Evolutionary conservation across 78 protist genomes (phyloP).

Genomic region (Dictyostelium discoideum): DNA sequence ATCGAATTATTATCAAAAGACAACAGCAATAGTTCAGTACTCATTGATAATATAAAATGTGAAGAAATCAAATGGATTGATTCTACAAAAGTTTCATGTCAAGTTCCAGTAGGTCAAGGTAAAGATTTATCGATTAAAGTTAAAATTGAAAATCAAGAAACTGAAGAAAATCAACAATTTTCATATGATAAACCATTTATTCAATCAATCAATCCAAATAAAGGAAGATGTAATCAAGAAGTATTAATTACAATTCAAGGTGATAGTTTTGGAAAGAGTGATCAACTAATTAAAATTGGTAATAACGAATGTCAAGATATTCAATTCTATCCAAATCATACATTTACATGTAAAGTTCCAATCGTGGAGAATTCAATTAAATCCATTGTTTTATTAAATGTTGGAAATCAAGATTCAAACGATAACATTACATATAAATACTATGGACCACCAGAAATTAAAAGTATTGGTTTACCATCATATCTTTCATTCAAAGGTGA

Average conservation of each 20-base stretch:
- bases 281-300: constrained; percentile 27
- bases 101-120: constrained; percentile 32
- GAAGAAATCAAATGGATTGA: not conserved
- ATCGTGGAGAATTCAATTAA: not conserved
- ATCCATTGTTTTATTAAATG: not conserved
- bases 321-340: not conserved
- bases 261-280: constrained; percentile 12
- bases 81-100: not conserved
- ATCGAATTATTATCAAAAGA: not conserved
- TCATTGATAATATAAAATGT: not conserved
- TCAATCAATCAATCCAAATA: not conserved
- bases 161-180: not conserved
- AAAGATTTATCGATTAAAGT: constrained; percentile 16
- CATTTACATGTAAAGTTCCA: not conserved
- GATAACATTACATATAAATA: not conserved
- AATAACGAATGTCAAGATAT: constrained; percentile 15
- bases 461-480: not conserved
- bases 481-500: constrained; percentile 9
- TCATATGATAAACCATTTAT: constrained; percentile 27
- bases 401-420: not conserved
- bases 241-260: not conserved
- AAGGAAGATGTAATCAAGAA: not conserved
- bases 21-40: not conserved
- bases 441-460: constrained; percentile 44
- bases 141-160: constrained; percentile 20